A percentile compares a stretch with the other conserved stretches of the same genome.
Conservation (phyloP, 164 flowering plant species). For the Malania oleifera region DNA sequence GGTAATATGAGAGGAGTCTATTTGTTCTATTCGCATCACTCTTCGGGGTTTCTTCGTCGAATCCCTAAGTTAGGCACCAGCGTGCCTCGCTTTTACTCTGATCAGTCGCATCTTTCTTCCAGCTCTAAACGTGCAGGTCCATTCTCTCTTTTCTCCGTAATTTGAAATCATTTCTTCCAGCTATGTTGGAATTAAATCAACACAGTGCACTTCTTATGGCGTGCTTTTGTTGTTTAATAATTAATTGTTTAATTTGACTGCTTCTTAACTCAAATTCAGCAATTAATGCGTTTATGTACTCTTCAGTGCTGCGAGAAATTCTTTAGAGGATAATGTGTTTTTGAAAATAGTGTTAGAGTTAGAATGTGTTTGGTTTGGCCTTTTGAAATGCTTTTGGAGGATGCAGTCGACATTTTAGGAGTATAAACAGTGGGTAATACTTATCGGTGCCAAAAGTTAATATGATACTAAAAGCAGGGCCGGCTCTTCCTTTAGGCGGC, state of each 20-base stretch:
- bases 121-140: constrained; percentile 26
- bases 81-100: constrained; percentile 21
- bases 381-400: no score
- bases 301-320: no score
- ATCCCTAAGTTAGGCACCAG: constrained; percentile 6
- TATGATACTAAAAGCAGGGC: no score
- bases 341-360: no score
- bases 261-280: background rate
- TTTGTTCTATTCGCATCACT: constrained; percentile 17
- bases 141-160: background rate
- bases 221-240: background rate
- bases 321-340: no score
- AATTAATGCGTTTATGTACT: no score
- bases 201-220: background rate
- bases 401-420: no score
- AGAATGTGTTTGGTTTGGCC: no score
- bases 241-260: background rate
- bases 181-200: background rate
- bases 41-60: constrained; percentile 8
- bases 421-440: no score
- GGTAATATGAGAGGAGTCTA: constrained; percentile 21
- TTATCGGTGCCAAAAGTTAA: no score
- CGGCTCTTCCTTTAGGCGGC: no score
- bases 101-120: constrained; percentile 11
- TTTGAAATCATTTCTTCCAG: background rate